Evolutionary conservation across 768 basidiomycete genomes (phyloP).

Genomic region (Leccinellum albellum): DNA sequence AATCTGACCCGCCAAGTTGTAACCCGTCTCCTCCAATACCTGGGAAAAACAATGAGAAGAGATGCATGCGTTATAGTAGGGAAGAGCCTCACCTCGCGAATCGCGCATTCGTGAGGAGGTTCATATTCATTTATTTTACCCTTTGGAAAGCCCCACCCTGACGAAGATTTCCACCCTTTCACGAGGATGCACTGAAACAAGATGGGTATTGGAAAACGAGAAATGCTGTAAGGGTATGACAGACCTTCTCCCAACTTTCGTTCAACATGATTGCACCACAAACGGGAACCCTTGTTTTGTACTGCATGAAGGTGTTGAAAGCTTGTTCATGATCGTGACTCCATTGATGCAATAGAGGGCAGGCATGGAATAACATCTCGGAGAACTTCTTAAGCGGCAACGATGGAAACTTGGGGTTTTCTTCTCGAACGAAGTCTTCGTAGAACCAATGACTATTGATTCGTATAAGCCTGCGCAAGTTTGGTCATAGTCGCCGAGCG

Average conservation of each 20-base stretch:
- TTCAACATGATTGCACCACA: conserved; percentile 98
- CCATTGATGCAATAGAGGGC: conserved; percentile 80
- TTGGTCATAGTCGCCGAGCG: conserved; percentile 3
- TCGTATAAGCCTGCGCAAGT: conserved; percentile 13
- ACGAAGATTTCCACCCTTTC: conserved; percentile 95
- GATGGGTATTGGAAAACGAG: conserved; percentile 10
- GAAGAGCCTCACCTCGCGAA: conserved; percentile 70
- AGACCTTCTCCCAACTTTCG: conserved; percentile 87
- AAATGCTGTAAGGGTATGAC: conserved; percentile 7
- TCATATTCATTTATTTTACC: conserved; percentile 99
- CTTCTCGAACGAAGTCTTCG: conserved; percentile 95
- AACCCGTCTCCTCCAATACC: conserved; percentile 98
- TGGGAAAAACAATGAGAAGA: conserved; percentile 32
- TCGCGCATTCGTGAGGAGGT: conserved; percentile 76
- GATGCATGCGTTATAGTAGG: background rate
- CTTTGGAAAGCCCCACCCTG: conserved; percentile 99
- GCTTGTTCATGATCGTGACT: conserved; percentile 81
- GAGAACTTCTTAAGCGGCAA: conserved; percentile 91
- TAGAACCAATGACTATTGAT: conserved; percentile 94
- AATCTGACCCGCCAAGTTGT: conserved; percentile 71
- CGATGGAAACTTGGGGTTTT: conserved; percentile 83
- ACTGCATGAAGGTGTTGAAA: conserved; percentile 88
- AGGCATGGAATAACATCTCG: conserved; percentile 81
- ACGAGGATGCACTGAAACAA: conserved; percentile 82
- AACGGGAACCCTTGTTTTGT: conserved; percentile 95